Evolutionary conservation across 495 filamentous ascomycete species (phyloP), one percentile per base, ranked within the genome.

Genomic region (Penicillium subrubescens): DNA sequence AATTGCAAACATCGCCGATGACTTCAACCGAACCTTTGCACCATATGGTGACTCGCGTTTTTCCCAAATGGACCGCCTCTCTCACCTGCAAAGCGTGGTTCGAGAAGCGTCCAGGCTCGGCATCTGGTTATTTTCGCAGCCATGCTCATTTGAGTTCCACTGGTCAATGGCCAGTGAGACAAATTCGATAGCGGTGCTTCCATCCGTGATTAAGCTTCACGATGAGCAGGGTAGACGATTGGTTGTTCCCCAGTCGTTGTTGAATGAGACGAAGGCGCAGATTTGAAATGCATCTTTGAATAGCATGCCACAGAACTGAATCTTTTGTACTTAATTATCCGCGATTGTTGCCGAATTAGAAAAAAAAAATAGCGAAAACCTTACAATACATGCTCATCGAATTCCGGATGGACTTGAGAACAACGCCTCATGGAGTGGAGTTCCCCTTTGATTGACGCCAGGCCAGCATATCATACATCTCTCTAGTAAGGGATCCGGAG

Each of bases 41-140:
- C 60, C 71, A 4, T 75, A 70, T 48, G 66, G 65, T 10, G 57
- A 62, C 21, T 4, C 64, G 2, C 39, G 57, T 2, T 67, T 67
- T 21, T 21, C 64, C 12, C 57, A 66, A 17, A 31, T 51, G 0
- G 65, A 67, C 3, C 68, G 67, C 4, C 8, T 68, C 1, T 21
- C 21, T 0, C 71, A 76, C 11, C 31, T 76, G 29, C 60, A 23
- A 8, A 68, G 50, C 17, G 63, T 75, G 11, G 33, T 65, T 10
- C 50, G 29, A 19, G 62, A 63, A 15, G 62, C 72, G 0, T 58
- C 65, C 0, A 62, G 75, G 1, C 61, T 72, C 11, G 74, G 74
- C 3, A 35, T 25, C 27, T 74, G 73, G 70, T 60, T 77, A 0
- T 72, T 74, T 46, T 37, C 60, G 21, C 74, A 77, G 44, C 74